A percentile compares a stretch with the other conserved stretches of the same genome.
Evolutionary conservation across 495 filamentous ascomycete genomes (phyloP).

Genomic region (Aspergillus panamensis): DNA sequence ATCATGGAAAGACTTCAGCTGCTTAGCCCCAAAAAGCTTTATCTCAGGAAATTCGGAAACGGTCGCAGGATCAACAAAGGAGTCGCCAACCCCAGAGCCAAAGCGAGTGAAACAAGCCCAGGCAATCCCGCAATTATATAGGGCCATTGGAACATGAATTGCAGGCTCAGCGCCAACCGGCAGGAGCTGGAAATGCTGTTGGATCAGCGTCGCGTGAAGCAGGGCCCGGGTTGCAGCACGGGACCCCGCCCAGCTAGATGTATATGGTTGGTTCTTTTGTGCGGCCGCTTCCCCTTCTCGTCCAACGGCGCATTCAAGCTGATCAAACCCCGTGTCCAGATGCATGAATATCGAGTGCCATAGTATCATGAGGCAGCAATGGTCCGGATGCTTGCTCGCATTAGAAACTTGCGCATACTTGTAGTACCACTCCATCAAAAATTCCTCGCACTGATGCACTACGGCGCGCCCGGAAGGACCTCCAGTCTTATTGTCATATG

Average conservation of each 20-base stretch:
- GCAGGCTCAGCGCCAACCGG: conserved; percentile 21
- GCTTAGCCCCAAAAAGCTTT: background rate
- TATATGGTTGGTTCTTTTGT: conserved; percentile 7
- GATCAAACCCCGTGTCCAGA: conserved; percentile 27
- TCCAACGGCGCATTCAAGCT: conserved; percentile 27
- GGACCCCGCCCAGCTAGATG: conserved; percentile 14
- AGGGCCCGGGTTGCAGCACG: conserved; percentile 17
- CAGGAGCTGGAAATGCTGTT: conserved; percentile 17
- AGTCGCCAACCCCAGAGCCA: no score
- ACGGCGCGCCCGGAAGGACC: background rate
- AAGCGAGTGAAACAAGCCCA: conserved; percentile 15
- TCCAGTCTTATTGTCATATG: no score
- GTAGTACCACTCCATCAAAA: conserved; percentile 12
- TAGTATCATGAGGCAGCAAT: conserved; percentile 27
- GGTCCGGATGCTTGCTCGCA: background rate
- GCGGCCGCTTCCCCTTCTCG: conserved; percentile 21
- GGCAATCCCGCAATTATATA: conserved; percentile 21
- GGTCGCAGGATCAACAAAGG: no score
- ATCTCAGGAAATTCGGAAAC: background rate
- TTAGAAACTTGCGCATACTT: conserved; percentile 13
- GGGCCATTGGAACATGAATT: conserved; percentile 20
- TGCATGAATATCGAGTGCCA: conserved; percentile 36
- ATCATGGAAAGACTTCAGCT: background rate
- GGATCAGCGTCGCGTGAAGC: conserved; percentile 22
- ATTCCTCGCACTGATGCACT: background rate